phyloP scores from a whole-genome alignment of 1,284 basidiomycete species.

The Boletus hoseneyae region DNA sequence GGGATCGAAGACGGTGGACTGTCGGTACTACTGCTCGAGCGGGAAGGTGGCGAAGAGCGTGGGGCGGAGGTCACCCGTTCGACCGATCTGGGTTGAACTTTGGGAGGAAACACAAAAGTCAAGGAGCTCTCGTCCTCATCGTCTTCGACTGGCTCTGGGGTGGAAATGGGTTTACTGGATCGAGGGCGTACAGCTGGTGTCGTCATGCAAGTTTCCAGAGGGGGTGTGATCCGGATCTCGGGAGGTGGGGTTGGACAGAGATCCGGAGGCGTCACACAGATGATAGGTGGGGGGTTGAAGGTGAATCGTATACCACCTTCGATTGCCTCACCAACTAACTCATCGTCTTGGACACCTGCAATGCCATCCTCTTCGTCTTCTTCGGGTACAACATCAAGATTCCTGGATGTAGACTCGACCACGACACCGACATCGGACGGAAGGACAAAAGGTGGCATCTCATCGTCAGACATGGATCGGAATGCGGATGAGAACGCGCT shows the following conservation, averaged over 20 bases:
- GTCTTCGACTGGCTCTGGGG: conserved; percentile 30
- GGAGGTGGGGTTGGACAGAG: conserved; percentile 38
- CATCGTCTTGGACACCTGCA: conserved; percentile 38
- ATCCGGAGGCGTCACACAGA: conserved; percentile 41
- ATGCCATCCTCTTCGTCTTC: conserved; percentile 43
- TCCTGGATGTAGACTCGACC: conserved; percentile 31
- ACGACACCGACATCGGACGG: conserved; percentile 51
- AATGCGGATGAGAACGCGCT: conserved; percentile 53
- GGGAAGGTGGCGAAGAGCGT: conserved; percentile 19
- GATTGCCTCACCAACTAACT: conserved; percentile 44
- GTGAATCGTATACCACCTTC: conserved; percentile 68
- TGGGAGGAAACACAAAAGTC: conserved; percentile 26
- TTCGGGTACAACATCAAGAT: conserved; percentile 42
- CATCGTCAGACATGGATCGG: conserved; percentile 41
- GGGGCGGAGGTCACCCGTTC: conserved; percentile 20
- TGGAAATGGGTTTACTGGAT: conserved; percentile 5
- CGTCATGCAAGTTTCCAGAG: conserved; percentile 11
- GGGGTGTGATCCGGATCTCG: conserved; percentile 24
- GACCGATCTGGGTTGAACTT: conserved; percentile 5
- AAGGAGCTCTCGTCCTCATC: conserved; percentile 30
- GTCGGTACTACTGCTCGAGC: conserved; percentile 12
- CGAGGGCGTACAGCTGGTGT: conserved; percentile 13
- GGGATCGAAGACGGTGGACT: conserved; percentile 53
- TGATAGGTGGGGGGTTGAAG: conserved; percentile 54
- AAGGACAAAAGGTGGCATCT: conserved; percentile 47